Base-by-base conservation (phyloP, 1,284 basidiomycete species). In the Tilletia setariae region DNA sequence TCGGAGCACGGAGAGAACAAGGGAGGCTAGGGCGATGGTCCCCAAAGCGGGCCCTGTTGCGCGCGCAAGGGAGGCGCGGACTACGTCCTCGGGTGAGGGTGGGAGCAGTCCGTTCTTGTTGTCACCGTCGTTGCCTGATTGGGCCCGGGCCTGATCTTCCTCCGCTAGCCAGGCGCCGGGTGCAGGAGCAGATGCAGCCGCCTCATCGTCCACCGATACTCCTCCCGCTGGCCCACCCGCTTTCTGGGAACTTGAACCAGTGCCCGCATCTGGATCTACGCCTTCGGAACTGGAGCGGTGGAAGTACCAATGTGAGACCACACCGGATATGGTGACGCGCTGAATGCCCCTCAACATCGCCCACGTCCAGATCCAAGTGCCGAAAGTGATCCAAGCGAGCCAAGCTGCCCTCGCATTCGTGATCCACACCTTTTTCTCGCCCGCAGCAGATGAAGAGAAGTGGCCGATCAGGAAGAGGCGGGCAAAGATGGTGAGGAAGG, bases 261-360 rank as follows among this genome's bases (percentile, higher is more conserved):
- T 28, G 21, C 16, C 21, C 7, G 43, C 64, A 40, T 28, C 4
- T 2, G 23, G 23, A 21, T 43, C 16, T 19, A 25, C 25, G 15
- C 25, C 30, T 13, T 53, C 47, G 11, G 49, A 21, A 1, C 84
- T 87, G 79, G 79, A 91, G 89, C 91, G 87, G 61, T 90, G 87
- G 78, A 93, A 95, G 81, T 95, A 96, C 93, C 93, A 97, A 49
- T 90, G 89, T 0, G 92, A 94, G 46, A 97, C 88, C 1, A 94
- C 91, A 30, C 89, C 90, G 0, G 92, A 89, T 61, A 90, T 89
- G 0, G 89, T 88, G 49, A 91, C 91, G 4, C 92, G 86, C 65
- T 93, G 84, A 0, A 93, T 82, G 0, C 94, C 93, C 40, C 93
- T 86, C 16, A 91, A 88, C 2, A 96, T 89, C 19, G 89, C 91